These are phyloP conservation scores for Barnettozyma wickerhamii DNA, from an alignment of 805 yeast genomes.

Conservation along the genomic window DNA sequence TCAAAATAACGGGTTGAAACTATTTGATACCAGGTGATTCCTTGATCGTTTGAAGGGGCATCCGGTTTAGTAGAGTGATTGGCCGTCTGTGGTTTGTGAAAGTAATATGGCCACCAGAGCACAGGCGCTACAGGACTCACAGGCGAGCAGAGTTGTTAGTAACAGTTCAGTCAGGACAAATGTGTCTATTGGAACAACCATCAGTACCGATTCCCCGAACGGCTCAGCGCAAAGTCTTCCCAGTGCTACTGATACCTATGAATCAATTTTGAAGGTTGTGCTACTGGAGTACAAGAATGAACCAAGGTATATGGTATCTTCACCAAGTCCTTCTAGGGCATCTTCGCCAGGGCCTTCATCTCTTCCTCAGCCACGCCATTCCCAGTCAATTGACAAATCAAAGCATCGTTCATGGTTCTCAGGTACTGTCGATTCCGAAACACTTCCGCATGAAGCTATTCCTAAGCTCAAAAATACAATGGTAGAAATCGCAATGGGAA, in stretches of 20 bases:
- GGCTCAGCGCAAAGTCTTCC: constrained; percentile 2
- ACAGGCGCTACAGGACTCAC: background rate
- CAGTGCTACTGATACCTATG: constrained; percentile 35
- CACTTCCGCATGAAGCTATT: constrained; percentile 33
- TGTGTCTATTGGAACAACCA: constrained; percentile 12
- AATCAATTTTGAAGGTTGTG: constrained; percentile 48
- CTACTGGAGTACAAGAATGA: constrained; percentile 59
- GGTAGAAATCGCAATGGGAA: constrained; percentile 43
- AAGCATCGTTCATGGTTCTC: constrained; percentile 29
- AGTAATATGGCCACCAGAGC: background rate
- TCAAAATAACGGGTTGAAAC: too few species aligned
- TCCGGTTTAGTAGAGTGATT: too few species aligned
- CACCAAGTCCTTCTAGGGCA: constrained; percentile 9
- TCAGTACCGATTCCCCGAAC: constrained; percentile 7
- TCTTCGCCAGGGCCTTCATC: constrained; percentile 12
- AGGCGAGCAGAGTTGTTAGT: constrained; percentile 5
- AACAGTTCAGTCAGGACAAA: constrained; percentile 10
- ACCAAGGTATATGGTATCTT: constrained; percentile 50
- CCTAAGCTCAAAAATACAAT: constrained; percentile 37
- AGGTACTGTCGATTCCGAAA: constrained; percentile 25
- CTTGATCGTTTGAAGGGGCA: too few species aligned
- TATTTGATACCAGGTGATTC: too few species aligned
- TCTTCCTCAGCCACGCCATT: constrained; percentile 7
- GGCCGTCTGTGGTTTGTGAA: background rate
- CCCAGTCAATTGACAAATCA: constrained; percentile 12